Evolutionary conservation across 1,139 yeast genomes (phyloP).

Genomic region (Hyphopichia wangnamkhiaoensis): DNA sequence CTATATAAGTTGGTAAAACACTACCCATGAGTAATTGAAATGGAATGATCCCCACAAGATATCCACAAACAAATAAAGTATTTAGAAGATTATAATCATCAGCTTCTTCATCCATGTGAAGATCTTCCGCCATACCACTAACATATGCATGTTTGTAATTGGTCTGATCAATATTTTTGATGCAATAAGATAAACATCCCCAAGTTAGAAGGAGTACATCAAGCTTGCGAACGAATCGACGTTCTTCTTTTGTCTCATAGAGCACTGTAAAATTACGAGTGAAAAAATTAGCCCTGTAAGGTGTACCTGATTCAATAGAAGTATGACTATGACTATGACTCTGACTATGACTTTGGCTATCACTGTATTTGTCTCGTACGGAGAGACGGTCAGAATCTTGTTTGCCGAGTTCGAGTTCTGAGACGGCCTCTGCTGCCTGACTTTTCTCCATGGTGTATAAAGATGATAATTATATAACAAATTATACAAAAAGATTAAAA

Average conservation of each 20-base stretch:
- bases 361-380: no score
- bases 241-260: constrained; percentile 1
- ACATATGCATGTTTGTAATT: constrained; percentile 49
- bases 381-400: no score
- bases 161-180: constrained; percentile 31
- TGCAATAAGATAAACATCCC: constrained; percentile 10
- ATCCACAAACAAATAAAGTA: constrained; percentile 53
- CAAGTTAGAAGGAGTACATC: constrained; percentile 1
- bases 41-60: constrained; percentile 51
- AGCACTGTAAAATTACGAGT: not conserved
- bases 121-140: constrained; percentile 53
- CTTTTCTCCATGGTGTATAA: no score
- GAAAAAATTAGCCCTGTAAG: not conserved
- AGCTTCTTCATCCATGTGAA: constrained; percentile 31
- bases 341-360: no score
- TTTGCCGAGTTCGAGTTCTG: no score
- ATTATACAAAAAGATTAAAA: no score
- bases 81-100: constrained; percentile 48
- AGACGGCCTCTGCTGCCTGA: no score
- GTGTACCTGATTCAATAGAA: no score
- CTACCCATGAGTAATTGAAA: constrained; percentile 47
- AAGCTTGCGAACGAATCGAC: not conserved
- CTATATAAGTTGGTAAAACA: constrained; percentile 45
- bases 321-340: not conserved
- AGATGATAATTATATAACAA: no score